Evolutionary conservation across 805 yeast genomes (phyloP), one percentile per base, ranked within the genome.

Genomic region (Yamadazyma paraphyllophila): DNA sequence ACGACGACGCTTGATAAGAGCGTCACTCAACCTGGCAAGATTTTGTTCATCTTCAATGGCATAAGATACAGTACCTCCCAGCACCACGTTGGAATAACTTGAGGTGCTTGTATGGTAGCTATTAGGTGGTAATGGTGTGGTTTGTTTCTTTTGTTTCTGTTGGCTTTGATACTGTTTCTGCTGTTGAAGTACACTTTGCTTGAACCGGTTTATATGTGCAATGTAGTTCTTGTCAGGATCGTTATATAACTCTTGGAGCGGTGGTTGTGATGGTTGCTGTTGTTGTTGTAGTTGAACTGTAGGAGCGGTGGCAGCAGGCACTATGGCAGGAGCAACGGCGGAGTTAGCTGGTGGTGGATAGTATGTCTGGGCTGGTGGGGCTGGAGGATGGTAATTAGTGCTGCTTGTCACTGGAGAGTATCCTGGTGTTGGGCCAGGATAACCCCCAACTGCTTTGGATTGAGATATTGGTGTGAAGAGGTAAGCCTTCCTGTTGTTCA

Each of bases 381-480:
- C 26, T 27, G 26, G 34, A 4, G 36, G 27, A 12, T 26, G 35
- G 14, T 20, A 13, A n/a, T 27, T 26, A 6, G 26, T 30, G 8
- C 27, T 25, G 7, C 30, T 27, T 10, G 35, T 10, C 7, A 30
- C 39, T 16, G 31, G 35, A 4, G 35, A 26, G 16, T 33, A 42
- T 3, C 33, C 39, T 20, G 38, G 39, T 7, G 46, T 32, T 11
- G 43, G 36, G 20, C 26, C 39, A 2, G 44, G 44, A 26, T 33
- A 41, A 9, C 45, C 45, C n/a, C 50, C 49, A 3, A 33, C 27
- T 8, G 48, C 45, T 50, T 71, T 71, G 50, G 70, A 56, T 54
- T 71, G 77, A 39, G 73, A 69, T 36, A 71, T 64, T 4, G 77
- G 77, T 15, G 75, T 70, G 61, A 71, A 71, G 38, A 71, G 54